A percentile compares a stretch with the other conserved stretches of the same genome.
Evolutionary conservation across 2,329 filamentous ascomycete genomes (phyloP).

Genomic region (Calonectria ilicicola): DNA sequence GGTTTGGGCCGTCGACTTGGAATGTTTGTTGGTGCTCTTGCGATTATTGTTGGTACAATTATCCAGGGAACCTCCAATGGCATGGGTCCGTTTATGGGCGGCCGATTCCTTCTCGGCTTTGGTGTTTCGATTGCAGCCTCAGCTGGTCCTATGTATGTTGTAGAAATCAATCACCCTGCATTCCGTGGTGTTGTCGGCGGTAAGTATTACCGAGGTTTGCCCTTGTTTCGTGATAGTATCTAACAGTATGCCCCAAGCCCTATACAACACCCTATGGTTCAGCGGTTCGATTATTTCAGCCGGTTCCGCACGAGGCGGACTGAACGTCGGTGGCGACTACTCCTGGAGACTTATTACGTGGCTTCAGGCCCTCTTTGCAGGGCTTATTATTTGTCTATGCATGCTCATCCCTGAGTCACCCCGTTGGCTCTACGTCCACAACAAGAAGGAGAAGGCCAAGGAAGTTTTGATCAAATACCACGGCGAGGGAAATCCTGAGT

Average conservation of each 20-base stretch:
- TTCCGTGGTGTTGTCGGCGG: conserved; percentile 57
- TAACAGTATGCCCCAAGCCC: conserved; percentile 19
- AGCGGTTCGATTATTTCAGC: conserved; percentile 63
- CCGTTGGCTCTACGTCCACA: conserved; percentile 55
- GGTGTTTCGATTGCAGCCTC: conserved; percentile 58
- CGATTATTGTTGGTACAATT: conserved; percentile 58
- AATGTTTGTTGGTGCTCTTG: conserved; percentile 49
- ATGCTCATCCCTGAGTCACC: conserved; percentile 57
- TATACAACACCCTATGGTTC: conserved; percentile 60
- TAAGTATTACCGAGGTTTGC: conserved; percentile 15
- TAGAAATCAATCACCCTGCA: conserved; percentile 60
- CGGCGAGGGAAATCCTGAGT: conserved; percentile 57
- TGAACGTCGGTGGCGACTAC: conserved; percentile 51
- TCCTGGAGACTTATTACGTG: conserved; percentile 58
- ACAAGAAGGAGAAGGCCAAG: conserved; percentile 50
- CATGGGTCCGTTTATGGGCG: conserved; percentile 61
- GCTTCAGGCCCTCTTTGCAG: conserved; percentile 58
- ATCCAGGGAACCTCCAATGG: conserved; percentile 56
- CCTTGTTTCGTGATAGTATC: neutral
- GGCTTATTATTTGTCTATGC: conserved; percentile 49
- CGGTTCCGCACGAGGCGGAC: conserved; percentile 59
- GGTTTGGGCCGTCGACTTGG: conserved; percentile 58
- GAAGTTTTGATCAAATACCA: conserved; percentile 56
- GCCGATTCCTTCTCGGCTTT: conserved; percentile 71
- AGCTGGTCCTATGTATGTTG: conserved; percentile 59